These are phyloP conservation scores for Tricholoma matsutake DNA, from an alignment of 768 basidiomycete genomes.

Conservation along the genomic window DNA sequence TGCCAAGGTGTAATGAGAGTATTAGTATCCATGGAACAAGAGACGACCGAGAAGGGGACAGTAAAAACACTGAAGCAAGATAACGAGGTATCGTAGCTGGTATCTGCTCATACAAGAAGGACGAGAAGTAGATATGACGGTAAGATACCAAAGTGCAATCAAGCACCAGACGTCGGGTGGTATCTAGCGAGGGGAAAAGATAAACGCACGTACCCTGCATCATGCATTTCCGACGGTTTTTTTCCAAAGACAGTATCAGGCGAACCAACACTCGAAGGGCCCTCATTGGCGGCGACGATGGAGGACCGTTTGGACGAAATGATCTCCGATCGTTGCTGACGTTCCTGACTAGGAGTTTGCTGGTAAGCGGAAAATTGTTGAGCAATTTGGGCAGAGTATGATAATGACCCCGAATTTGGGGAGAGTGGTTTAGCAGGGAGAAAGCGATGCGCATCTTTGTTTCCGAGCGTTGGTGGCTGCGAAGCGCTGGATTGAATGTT, in stretches of 20 bases:
- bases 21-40: slow-evolving; percentile 23
- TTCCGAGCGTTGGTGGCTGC: slow-evolving; percentile 9
- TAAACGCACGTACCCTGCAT: slow-evolving; percentile 67
- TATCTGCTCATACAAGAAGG: slow-evolving; percentile 18
- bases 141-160: slow-evolving; percentile 14
- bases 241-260: slow-evolving; percentile 48
- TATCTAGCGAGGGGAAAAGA: slow-evolving; percentile 1
- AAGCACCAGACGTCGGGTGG: background rate
- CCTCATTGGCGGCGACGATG: slow-evolving; percentile 23
- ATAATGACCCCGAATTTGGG: slow-evolving; percentile 32
- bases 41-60: slow-evolving; percentile 10
- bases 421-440: slow-evolving; percentile 28
- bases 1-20: slow-evolving; percentile 20
- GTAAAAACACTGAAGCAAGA: slow-evolving; percentile 22
- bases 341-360: slow-evolving; percentile 64
- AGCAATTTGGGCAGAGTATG: slow-evolving; percentile 62
- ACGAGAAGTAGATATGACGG: slow-evolving; percentile 7
- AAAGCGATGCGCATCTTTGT: slow-evolving; percentile 19
- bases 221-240: slow-evolving; percentile 73
- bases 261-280: slow-evolving; percentile 23
- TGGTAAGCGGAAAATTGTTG: slow-evolving; percentile 64
- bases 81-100: slow-evolving; percentile 32
- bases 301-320: slow-evolving; percentile 15
- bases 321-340: slow-evolving; percentile 40
- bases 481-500: slow-evolving; percentile 2